A percentile compares a stretch with the other conserved stretches of the same genome.
These are phyloP conservation scores for Aegilops umbellulata DNA, from an alignment of 176 grass and related monocot species.

Conservation along the genomic window DNA sequence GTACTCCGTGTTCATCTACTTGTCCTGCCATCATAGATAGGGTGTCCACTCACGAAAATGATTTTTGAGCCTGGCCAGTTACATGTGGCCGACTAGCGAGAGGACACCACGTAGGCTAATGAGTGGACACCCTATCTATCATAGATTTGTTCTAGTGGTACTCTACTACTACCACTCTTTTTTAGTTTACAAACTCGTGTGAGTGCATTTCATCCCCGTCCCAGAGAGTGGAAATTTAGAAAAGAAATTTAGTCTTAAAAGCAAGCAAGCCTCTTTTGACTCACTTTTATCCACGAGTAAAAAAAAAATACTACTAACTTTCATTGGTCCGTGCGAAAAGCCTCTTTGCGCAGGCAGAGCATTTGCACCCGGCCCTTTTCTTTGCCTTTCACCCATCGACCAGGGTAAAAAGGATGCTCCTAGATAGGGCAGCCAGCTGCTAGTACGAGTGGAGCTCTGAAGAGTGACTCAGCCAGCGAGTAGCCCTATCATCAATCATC, in stretches of 20 bases:
- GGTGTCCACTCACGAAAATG: no score
- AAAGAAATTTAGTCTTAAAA: background rate
- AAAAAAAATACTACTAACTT: background rate
- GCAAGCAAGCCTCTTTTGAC: background rate
- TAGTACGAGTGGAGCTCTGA: background rate
- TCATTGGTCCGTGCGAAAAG: conserved; percentile 39
- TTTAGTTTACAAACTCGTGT: background rate
- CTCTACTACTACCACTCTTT: background rate
- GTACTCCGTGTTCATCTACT: background rate
- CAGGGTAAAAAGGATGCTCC: background rate
- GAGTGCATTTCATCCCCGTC: background rate
- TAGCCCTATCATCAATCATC: background rate
- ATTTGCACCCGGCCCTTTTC: background rate
- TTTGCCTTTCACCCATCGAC: background rate
- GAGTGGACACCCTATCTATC: background rate
- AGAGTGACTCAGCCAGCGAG: background rate
- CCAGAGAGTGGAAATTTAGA: background rate
- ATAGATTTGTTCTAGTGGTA: background rate
- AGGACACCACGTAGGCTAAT: background rate
- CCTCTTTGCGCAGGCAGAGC: background rate
- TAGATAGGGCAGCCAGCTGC: background rate
- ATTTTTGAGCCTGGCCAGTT: background rate
- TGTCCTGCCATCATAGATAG: background rate
- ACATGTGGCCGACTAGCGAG: background rate
- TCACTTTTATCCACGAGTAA: conserved; percentile 18